phyloP scores from a whole-genome alignment of 768 basidiomycete genomes.

The Amanita inopinata region DNA sequence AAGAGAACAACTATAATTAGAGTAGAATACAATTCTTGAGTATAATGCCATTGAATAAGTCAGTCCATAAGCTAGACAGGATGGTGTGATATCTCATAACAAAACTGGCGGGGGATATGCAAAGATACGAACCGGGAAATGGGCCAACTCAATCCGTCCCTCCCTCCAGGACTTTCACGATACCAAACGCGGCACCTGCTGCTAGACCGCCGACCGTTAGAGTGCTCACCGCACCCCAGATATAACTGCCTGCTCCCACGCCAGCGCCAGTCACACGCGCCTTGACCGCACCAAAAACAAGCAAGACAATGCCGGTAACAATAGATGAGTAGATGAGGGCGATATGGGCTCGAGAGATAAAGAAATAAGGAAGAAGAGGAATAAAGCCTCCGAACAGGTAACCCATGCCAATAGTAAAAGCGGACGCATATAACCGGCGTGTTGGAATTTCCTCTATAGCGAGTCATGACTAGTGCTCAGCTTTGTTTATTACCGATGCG shows the following conservation, averaged over 20 bases:
- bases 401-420: constrained; percentile 91
- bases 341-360: constrained; percentile 59
- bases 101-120: no score
- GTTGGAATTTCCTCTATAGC: constrained; percentile 87
- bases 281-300: constrained; percentile 89
- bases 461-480: no score
- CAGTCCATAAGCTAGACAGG: no score
- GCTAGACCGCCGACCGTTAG: constrained; percentile 85
- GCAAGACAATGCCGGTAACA: constrained; percentile 75
- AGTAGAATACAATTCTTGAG: no score
- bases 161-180: constrained; percentile 38
- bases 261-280: constrained; percentile 82
- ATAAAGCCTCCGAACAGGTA: constrained; percentile 92
- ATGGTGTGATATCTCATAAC: no score
- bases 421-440: constrained; percentile 77
- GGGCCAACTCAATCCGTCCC: constrained; percentile 8
- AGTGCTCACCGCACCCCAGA: constrained; percentile 84
- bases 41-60: no score
- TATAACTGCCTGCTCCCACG: constrained; percentile 50
- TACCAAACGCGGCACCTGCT: constrained; percentile 58
- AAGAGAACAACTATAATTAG: no score
- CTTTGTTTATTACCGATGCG: no score
- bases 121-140: neutral
- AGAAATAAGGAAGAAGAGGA: constrained; percentile 90
- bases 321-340: constrained; percentile 67